Base-by-base conservation (phyloP, 495 filamentous ascomycete genomes). In the Sordaria brevicollis region DNA sequence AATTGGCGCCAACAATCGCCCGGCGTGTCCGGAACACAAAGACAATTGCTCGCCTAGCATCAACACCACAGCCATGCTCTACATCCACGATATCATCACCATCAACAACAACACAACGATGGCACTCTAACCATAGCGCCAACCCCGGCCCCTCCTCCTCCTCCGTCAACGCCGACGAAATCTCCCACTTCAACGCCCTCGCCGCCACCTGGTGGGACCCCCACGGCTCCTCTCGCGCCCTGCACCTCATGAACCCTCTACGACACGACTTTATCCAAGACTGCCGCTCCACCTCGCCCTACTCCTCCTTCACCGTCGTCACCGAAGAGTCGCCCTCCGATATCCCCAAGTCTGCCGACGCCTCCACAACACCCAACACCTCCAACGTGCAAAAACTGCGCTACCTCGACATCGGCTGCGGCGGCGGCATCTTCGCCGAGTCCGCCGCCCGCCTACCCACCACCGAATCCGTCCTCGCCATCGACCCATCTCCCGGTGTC, bases 191-290 rank as follows among this genome's bases (percentile, higher is more conserved):
- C 86, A 92, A 92, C 75, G 86, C 89, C 71, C 92, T 99, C 71
- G 95, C 96, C 76, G 91, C 90, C 74, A 89, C 89, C 75, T 99
- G 95, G 95, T 99, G 95, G 95, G 96, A 98, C 81, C 92, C 95
- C 2, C 89, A 96, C 80, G 95, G 95, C 67, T 89, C 93, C 21
- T 97, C 93, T 0, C 89, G 94, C 15, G 89, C 97, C 71, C 89
- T 99, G 2, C 96, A 98, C 79, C 89, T 96, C 65, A 98, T 99
- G 95, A 98, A 99, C 83, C 95, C 96, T 10, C 88, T 96, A 49
- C 93, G 95, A 36, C 93, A 97, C 79, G 89, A 93, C 76, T 98
- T 98, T 82, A 95, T 99, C 78, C 80, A 82, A 3, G 78, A 82
- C 38, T 97, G 94, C 74, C 89, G 86, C 70, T 79, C 85, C 73